Evolutionary conservation across 176 grass and related monocot species (phyloP).

Genomic region (Oryza glaberrima): DNA sequence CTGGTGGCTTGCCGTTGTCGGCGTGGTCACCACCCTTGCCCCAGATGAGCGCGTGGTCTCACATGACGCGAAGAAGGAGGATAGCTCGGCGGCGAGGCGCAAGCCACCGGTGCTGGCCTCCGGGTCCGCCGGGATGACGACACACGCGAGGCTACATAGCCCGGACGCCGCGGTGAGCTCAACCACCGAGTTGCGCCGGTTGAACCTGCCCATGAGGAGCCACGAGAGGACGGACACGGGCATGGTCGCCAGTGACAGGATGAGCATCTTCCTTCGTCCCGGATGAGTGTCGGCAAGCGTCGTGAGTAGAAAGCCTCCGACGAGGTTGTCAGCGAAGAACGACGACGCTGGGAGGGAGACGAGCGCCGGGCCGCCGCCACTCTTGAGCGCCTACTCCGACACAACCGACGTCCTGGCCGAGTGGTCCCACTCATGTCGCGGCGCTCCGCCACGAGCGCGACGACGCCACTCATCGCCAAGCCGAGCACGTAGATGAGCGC

Average conservation of each 20-base stretch:
- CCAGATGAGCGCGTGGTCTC: too few relatives aligned
- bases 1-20: too few relatives aligned
- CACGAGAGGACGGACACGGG: constrained; percentile 56
- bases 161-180: constrained; percentile 51
- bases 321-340: constrained; percentile 77
- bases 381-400: constrained; percentile 70
- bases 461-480: too few relatives aligned
- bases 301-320: constrained; percentile 71
- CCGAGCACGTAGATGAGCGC: too few relatives aligned
- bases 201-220: constrained; percentile 56
- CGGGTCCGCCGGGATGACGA: constrained; percentile 24
- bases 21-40: too few relatives aligned
- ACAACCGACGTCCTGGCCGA: constrained; percentile 49
- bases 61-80: constrained; percentile 73
- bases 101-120: background rate
- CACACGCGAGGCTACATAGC: constrained; percentile 55
- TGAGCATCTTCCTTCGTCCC: constrained; percentile 78
- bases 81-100: constrained; percentile 61
- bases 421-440: constrained; percentile 47
- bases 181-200: constrained; percentile 60
- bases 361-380: constrained; percentile 46
- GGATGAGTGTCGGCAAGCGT: constrained; percentile 79
- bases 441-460: too few relatives aligned
- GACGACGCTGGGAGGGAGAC: constrained; percentile 53
- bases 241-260: constrained; percentile 55